Base-by-base conservation (phyloP, 1,284 basidiomycete genomes). In the Fomitopsis schrenkii region DNA sequence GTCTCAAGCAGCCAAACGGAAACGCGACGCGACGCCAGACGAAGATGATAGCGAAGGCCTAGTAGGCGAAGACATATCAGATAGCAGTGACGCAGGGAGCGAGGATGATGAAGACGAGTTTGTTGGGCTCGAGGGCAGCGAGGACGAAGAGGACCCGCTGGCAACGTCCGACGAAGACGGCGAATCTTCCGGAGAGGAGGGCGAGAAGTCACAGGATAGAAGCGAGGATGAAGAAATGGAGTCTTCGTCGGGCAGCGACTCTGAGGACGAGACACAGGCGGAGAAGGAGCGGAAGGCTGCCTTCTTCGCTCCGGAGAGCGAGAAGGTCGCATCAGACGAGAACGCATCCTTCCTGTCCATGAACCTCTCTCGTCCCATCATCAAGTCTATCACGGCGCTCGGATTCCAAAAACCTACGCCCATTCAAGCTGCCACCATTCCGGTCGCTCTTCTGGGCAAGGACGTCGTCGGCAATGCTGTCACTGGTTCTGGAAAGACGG, bases 401-500 rank as follows among this genome's bases (percentile, higher is more conserved):
- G 86, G 87, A 40, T 95, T 97, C 73, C 77, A 83, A 56, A 88
- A 84, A 36, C 97, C 97, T 4, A 99, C 97, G 1, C 97, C 97
- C 0, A 98, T 99, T 59, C 96, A 99, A 76, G 86, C 92, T 1
- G 88, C 93, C 54, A 91, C 95, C 7, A 94, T 99, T 57, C 96
- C 96, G 12, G 88, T 96, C 52, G 95, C 94, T 30, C 83, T 99
- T 15, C 78, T 96, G 17, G 97, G 97, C 58, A 95, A 97, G 71
- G 96, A 98, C 74, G 85, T 98, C 45, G 95, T 99, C 57, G 97
- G 95, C 45, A 91, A 88, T 63, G 96, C 97, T 19, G 93, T 97
- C 12, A 98, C 96, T 10, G 96, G 96, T 65, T 97, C 94, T 5
- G 96, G 96, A 65, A 98, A 98, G 79, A 98, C 96, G 1, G 95